Percentiles rank a stretch among this genome's conserved stretches.
Conservation (phyloP, 2,329 filamentous ascomycete genomes). For the Diaporthe citrichinensis region DNA sequence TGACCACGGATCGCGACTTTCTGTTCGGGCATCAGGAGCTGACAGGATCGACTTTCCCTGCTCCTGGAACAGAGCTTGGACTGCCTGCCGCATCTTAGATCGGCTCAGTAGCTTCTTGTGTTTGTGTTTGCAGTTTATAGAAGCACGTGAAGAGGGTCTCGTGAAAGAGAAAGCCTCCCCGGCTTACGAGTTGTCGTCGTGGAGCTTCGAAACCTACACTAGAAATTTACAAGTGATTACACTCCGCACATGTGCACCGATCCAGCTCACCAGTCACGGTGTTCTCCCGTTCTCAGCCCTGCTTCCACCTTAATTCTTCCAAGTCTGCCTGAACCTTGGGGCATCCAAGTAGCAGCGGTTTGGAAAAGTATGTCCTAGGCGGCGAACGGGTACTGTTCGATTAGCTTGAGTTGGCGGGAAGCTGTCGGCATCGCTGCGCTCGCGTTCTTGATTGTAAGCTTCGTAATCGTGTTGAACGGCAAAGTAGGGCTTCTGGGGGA, state of each 20-base stretch:
- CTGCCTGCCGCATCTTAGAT: not conserved
- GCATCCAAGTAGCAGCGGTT: no score
- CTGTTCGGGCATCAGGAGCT: constrained; percentile 17
- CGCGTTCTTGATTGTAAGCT: no score
- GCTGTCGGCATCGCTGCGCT: no score
- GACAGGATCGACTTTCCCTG: constrained; percentile 1
- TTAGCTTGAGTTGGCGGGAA: no score
- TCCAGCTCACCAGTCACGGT: not conserved
- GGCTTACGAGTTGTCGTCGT: not conserved
- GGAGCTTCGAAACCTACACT: not conserved
- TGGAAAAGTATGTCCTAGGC: no score
- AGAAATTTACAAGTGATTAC: not conserved
- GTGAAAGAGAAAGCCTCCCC: not conserved
- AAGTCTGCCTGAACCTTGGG: no score
- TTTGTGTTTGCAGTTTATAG: not conserved
- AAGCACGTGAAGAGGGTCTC: not conserved
- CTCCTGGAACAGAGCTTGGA: constrained; percentile 7
- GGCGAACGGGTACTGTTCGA: no score
- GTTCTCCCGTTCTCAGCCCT: not conserved
- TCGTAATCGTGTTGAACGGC: no score
- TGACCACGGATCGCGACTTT: not conserved
- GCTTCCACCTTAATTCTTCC: not conserved
- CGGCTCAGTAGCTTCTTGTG: not conserved
- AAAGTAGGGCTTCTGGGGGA: no score
- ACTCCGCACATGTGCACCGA: not conserved